These are phyloP conservation scores for Polytrichum formosum DNA, from an alignment of 225 moss, liverwort and hornwort species.

Conservation along the genomic window DNA sequence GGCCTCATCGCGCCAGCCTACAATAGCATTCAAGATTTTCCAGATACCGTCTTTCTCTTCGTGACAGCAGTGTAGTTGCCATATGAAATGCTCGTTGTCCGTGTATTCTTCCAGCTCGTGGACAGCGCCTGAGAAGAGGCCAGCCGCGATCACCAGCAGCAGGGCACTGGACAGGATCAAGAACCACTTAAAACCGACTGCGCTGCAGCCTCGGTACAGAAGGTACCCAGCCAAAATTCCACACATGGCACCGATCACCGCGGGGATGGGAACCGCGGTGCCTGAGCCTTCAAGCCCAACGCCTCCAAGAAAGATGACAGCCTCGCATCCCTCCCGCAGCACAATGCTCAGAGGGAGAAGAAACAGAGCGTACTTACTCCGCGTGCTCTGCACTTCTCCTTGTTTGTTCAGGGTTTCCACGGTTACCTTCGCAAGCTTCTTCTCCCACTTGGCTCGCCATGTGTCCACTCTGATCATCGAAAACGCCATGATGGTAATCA, in stretches of 20 bases:
- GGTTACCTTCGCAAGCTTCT: constrained; percentile 69
- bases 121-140: constrained; percentile 59
- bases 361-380: constrained; percentile 59
- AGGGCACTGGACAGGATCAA: constrained; percentile 42
- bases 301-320: constrained; percentile 70
- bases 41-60: constrained; percentile 47
- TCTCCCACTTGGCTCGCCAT: constrained; percentile 72
- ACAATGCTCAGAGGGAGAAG: constrained; percentile 56
- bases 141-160: constrained; percentile 58
- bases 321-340: constrained; percentile 63
- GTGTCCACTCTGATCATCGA: constrained; percentile 75
- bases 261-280: constrained; percentile 54
- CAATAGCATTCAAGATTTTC: constrained; percentile 63
- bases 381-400: constrained; percentile 21
- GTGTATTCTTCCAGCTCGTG: constrained; percentile 78
- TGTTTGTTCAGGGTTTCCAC: constrained; percentile 11
- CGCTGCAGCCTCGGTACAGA: constrained; percentile 55
- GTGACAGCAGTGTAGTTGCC: constrained; percentile 68
- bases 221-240: constrained; percentile 39
- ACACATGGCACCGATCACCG: constrained; percentile 44
- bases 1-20: constrained; percentile 72
- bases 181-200: constrained; percentile 60
- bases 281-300: constrained; percentile 55
- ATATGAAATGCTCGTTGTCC: constrained; percentile 47
- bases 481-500: constrained; percentile 69